Evolutionary conservation across 345 rosid genomes (phyloP).

Genomic region (Angophora floribunda): DNA sequence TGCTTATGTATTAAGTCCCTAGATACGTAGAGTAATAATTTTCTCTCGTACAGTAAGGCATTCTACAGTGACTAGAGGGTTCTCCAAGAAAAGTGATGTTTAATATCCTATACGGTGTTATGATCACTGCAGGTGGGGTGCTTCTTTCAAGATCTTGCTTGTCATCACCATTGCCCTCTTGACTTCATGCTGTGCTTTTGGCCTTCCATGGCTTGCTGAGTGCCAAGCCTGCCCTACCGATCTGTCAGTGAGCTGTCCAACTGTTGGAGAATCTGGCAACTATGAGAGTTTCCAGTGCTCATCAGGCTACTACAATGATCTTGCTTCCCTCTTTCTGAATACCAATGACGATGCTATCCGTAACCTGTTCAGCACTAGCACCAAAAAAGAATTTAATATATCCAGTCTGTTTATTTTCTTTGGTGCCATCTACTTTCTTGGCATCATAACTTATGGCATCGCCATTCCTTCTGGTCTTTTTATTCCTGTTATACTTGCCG

Average conservation of each 20-base stretch:
- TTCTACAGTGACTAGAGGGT: neutral
- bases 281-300: slow-evolving; percentile 53
- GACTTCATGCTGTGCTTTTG: slow-evolving; percentile 54
- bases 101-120: neutral
- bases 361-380: slow-evolving; percentile 35
- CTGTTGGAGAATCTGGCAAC: slow-evolving; percentile 41
- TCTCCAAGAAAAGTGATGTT: neutral
- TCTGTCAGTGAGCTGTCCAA: slow-evolving; percentile 33
- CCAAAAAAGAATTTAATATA: slow-evolving; percentile 28
- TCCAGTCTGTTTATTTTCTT: slow-evolving; percentile 52
- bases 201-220: slow-evolving; percentile 48
- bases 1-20: neutral
- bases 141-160: slow-evolving; percentile 35
- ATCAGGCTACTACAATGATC: slow-evolving; percentile 44
- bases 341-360: slow-evolving; percentile 63
- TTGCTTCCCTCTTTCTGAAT: slow-evolving; percentile 58
- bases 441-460: slow-evolving; percentile 57
- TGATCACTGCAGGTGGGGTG: slow-evolving; percentile 30
- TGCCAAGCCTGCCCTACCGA: slow-evolving; percentile 50
- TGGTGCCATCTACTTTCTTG: slow-evolving; percentile 38
- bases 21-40: neutral
- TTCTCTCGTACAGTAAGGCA: neutral
- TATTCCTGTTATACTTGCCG: slow-evolving; percentile 70
- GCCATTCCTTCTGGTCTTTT: slow-evolving; percentile 75
- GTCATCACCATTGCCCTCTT: slow-evolving; percentile 31